A percentile compares a stretch with the other conserved stretches of the same genome.
Evolutionary conservation across 108 stramenopile genomes (phyloP).

Genomic region (Fragilaria crotonensis): DNA sequence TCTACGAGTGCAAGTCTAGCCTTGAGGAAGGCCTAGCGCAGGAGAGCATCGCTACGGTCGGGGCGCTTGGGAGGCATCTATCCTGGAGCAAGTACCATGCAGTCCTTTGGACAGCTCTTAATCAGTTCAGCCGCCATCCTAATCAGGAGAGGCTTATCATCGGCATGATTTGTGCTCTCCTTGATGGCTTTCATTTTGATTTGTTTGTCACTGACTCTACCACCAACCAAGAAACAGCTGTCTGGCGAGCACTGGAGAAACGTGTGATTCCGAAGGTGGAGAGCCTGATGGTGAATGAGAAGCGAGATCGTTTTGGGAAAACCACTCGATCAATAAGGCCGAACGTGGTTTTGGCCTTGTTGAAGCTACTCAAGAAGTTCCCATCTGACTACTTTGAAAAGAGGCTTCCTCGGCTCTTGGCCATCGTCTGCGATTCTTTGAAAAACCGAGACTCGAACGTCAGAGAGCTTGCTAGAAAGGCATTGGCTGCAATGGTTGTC

Average conservation of each 20-base stretch:
- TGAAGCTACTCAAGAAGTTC: constrained; percentile 86
- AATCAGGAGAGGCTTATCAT: constrained; percentile 73
- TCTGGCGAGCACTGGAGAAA: constrained; percentile 69
- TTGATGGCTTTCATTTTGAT: constrained; percentile 83
- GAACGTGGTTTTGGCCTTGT: constrained; percentile 79
- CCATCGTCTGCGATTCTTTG: constrained; percentile 79
- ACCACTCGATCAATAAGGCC: constrained; percentile 71
- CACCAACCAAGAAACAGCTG: constrained; percentile 13
- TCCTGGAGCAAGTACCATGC: constrained; percentile 83
- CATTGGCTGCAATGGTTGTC: constrained; percentile 76
- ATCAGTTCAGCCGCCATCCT: constrained; percentile 57
- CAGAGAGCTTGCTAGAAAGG: constrained; percentile 78
- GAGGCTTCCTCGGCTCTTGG: constrained; percentile 72
- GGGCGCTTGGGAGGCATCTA: constrained; percentile 60
- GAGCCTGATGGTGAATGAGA: constrained; percentile 65
- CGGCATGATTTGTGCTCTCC: constrained; percentile 63
- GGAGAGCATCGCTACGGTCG: constrained; percentile 74
- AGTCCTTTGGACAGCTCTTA: constrained; percentile 54
- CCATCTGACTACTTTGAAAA: constrained; percentile 56
- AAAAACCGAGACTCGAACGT: constrained; percentile 76
- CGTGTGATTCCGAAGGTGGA: constrained; percentile 78
- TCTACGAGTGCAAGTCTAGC: constrained; percentile 74
- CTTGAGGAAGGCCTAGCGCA: constrained; percentile 62
- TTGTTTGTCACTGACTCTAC: constrained; percentile 23
- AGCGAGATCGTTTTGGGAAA: constrained; percentile 52